Evolutionary conservation across 208 protist genomes (phyloP), one percentile per base, ranked within the genome.

Genomic region (Acanthamoeba triangularis): DNA sequence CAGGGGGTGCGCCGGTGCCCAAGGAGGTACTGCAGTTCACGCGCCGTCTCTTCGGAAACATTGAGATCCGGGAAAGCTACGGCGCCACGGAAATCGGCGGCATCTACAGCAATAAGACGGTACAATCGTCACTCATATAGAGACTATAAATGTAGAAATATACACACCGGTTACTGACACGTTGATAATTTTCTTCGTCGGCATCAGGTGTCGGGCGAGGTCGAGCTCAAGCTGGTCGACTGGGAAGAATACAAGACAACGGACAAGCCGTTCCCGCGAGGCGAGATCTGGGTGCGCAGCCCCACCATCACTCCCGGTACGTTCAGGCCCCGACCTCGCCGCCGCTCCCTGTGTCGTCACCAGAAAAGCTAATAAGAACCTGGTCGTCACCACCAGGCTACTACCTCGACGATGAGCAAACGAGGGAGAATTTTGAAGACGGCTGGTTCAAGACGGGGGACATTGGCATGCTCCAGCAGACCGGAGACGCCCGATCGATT

Each of bases 191-290:
- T n/a, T n/a, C n/a, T n/a, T n/a, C n/a, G n/a, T n/a, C 37, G 47
- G 0, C 47, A 49, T 16, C 5, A 76, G 67, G 67, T 76, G 37
- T 14, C 8, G 0, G 47, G 37, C 20, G 59, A 72, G 11, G 69
- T 87, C 10, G 63, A 96, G 18, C 20, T 96, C 16, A 41, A 63
- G 23, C 14, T 96, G 23, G 72, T 52, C 35, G 82, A 92, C 69
- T 76, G 96, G 54, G 93, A 95, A 18, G 95, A 96, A 13, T 96
- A 96, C 35, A n/a, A 14, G 35, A 30, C 74, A 18, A 95, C 91
- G 28, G 95, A 96, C 61, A 49, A 67, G 47, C 95, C 95, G 18
- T 52, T 67, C 16, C 90, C 95, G 41, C 74, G 95, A 14, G 95
- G 95, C 28, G 95, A 96, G 69, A 87, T 96, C 25, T 25, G 18